Base-by-base conservation (phyloP, 306 rosid species). In the Rubus parviflorus region DNA sequence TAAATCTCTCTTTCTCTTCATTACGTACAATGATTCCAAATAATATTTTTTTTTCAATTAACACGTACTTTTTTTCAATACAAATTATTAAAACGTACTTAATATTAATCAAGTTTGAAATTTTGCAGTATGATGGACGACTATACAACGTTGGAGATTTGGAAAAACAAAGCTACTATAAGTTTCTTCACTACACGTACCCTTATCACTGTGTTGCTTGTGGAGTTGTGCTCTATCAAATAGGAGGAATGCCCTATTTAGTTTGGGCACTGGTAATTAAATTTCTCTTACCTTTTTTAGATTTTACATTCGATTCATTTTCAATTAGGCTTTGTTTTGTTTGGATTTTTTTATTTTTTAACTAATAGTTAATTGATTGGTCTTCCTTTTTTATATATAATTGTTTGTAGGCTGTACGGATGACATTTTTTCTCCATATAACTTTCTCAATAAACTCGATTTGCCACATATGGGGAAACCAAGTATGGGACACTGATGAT, bases 401-500 rank as follows among this genome's bases (percentile, higher is more conserved):
- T 42, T 42, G 0, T 17, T 78, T 67, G 72, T 89, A 93, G 98
- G 97, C 94, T 54, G 90, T 89, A 83, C 91, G 98, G 68, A 69
- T 68, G 72, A 83, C 80, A 69, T 87, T 92, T 92, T 89, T 89
- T 37, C 88, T 90, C 77, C 98, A 93, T 72, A 84, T 87, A 25
- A 93, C 95, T 75, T 91, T 96, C 94, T 76, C 91, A 1, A 93
- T 93, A 46, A 93, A 93, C 66, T 93, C 98, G 62, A 91, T 92
- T 62, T 93, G 97, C 86, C 97, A 93, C 82, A 93, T 86, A 0
- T 91, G 98, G 97, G 96, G 98, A 16, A 80, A 72, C 3, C 98
- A 85, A 23, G 78, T 79, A 0, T 93, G 97, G 97, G 82, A 88
- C 20, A 93, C 98, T 38, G 35, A 2, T 30, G 35, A 30, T 30